Evolutionary conservation across 2,329 filamentous ascomycete genomes (phyloP), one percentile per base, ranked within the genome.

Genomic region (Beauveria brongniartii): DNA sequence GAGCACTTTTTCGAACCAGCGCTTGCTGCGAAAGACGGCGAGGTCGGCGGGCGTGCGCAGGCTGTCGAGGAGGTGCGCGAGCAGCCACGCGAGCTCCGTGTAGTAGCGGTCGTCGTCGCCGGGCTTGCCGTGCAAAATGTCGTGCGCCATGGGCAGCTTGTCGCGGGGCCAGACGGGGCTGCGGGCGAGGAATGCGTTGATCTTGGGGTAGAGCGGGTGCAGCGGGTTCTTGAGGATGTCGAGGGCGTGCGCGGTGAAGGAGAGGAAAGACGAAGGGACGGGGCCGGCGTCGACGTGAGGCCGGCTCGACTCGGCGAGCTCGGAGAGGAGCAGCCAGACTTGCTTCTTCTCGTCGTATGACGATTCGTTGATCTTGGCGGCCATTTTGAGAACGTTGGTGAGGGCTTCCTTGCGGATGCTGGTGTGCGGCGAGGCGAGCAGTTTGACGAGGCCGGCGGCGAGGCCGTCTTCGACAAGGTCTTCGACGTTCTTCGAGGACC

Each of bases 101-200:
- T 89, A 87, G 70, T 90, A 87, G 3, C 81, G 80, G 68, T 91
- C 89, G 66, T 92, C 89, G 54, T 89, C 80, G 26, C 84, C 85
- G 0, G 91, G 89, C 63, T 86, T 82, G 57, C 85, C 82, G 62
- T 84, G 79, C 12, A 87, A 75, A 56, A 88, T 77, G 64, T 82
- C 80, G 66, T 83, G 80, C 26, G 85, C 84, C n/a, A 93, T 79
- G 8, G 94, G 82, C 26, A 94, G 83, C 69, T 85, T 87, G 62
- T 90, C 84, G 20, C 87, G 70, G 14, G 86, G 80, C 93, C 93
- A 97, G 26, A 80, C 73, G 0, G 93, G 92, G 0, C 86, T 83
- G 56, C 86, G 86, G 24, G 90, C 90, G 41, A 97, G 82, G 71
- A 92, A 97, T 6, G 81, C 79, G 76, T 96, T 96, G 73, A 94